Conservation (phyloP, 140 eudicot genomes). For the Stevia rebaudiana region DNA sequence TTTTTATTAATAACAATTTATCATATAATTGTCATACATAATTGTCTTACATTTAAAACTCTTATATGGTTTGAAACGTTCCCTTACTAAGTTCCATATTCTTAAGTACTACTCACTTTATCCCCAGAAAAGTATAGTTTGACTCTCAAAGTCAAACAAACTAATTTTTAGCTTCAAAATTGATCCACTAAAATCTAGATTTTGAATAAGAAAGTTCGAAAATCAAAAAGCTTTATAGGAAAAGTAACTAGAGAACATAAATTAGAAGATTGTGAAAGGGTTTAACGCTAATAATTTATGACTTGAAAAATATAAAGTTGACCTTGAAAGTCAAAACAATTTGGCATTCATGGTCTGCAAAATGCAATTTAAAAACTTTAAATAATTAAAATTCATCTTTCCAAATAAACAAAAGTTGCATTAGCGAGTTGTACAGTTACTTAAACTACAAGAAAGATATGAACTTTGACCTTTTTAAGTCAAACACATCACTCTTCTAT, state of each 20-base stretch:
- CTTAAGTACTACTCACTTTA: neutral
- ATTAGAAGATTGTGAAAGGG: no score
- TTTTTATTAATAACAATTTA: no score
- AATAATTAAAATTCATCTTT: conserved; percentile 26
- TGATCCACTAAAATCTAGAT: neutral
- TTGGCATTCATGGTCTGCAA: no score
- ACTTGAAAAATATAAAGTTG: no score
- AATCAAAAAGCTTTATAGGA: neutral
- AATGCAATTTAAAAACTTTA: conserved; percentile 30
- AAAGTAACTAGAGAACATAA: neutral
- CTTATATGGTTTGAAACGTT: no score
- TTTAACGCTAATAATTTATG: no score
- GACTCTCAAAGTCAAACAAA: conserved; percentile 15
- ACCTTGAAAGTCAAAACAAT: no score
- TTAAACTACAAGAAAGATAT: neutral
- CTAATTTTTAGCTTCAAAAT: neutral
- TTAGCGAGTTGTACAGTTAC: neutral
- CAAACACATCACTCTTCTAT: neutral
- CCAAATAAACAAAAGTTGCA: neutral
- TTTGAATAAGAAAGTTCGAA: neutral
- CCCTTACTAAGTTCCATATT: neutral
- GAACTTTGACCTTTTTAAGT: conserved; percentile 11
- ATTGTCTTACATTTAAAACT: no score
- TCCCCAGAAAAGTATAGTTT: conserved; percentile 2
- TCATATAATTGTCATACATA: no score